Percentiles rank a stretch among this genome's conserved stretches.
phyloP scores from a whole-genome alignment of 139 green algal genomes.

The Coelastrella sp. region DNA sequence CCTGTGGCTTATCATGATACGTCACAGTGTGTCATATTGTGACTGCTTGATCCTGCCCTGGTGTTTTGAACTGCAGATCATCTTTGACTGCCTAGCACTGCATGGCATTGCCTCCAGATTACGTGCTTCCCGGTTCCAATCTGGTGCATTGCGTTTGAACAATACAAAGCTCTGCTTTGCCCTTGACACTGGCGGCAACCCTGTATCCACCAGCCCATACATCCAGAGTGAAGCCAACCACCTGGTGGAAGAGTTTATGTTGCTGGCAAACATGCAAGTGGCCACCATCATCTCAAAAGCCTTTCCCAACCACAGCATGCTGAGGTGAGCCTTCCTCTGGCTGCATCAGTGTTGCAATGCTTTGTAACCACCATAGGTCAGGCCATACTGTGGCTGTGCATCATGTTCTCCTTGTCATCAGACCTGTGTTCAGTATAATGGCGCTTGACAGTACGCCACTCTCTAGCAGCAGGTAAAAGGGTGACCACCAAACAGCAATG shows the following conservation, averaged over 20 bases:
- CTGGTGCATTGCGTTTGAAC: constrained; percentile 85
- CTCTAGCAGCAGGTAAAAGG: neutral
- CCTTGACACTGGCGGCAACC: constrained; percentile 83
- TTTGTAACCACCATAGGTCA: too few species aligned
- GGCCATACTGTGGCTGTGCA: neutral
- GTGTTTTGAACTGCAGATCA: constrained; percentile 63
- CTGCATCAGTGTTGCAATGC: neutral
- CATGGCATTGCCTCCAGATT: constrained; percentile 72
- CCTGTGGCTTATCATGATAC: neutral
- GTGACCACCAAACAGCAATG: neutral
- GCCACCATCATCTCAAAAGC: constrained; percentile 75
- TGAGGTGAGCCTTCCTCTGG: constrained; percentile 58
- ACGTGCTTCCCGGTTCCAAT: constrained; percentile 60
- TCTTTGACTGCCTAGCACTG: constrained; percentile 75
- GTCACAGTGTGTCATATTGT: neutral
- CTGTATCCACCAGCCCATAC: constrained; percentile 58
- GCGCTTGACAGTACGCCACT: too few species aligned
- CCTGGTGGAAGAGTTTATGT: constrained; percentile 99
- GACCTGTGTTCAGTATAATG: too few species aligned
- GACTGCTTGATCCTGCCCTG: neutral
- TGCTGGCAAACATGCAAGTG: constrained; percentile 94
- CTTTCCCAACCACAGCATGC: constrained; percentile 80
- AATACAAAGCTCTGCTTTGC: constrained; percentile 84
- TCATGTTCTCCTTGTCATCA: too few species aligned
- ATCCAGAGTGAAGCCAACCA: constrained; percentile 84